Evolutionary conservation across 805 yeast species (phyloP).

Genomic region (Wickerhamomyces chaumierensis): DNA sequence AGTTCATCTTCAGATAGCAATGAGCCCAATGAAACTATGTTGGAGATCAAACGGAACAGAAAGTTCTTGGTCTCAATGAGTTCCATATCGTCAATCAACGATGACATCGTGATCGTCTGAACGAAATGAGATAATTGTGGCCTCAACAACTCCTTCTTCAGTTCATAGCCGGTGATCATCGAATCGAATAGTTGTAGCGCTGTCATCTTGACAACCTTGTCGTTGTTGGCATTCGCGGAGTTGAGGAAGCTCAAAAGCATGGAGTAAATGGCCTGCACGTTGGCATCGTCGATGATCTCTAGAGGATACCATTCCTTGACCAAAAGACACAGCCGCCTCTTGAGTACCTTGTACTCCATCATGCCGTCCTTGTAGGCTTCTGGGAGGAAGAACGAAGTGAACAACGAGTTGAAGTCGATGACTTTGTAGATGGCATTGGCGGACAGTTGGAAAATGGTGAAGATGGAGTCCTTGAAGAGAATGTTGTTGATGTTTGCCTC

Average conservation of each 20-base stretch:
- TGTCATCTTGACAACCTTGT: conserved; percentile 71
- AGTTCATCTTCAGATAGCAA: conserved; percentile 31
- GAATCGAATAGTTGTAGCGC: conserved; percentile 59
- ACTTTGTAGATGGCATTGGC: conserved; percentile 51
- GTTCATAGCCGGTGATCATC: conserved; percentile 80
- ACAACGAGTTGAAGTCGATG: conserved; percentile 58
- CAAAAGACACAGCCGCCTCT: conserved; percentile 67
- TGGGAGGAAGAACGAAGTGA: conserved; percentile 56
- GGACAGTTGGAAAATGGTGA: conserved; percentile 76
- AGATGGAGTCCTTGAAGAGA: conserved; percentile 64
- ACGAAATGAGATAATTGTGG: conserved; percentile 50
- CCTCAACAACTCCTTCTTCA: conserved; percentile 53
- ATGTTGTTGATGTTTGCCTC: conserved; percentile 33
- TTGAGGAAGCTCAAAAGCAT: conserved; percentile 41
- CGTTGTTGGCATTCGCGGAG: conserved; percentile 38
- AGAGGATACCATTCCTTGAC: conserved; percentile 74
- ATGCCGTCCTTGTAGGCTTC: conserved; percentile 31
- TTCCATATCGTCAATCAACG: conserved; percentile 36
- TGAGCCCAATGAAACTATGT: conserved; percentile 47
- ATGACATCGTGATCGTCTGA: conserved; percentile 28
- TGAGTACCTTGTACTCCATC: conserved; percentile 50
- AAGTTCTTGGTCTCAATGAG: conserved; percentile 70
- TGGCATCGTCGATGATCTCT: conserved; percentile 40
- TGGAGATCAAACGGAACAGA: conserved; percentile 55
- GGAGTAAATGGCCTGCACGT: conserved; percentile 46